Base-by-base conservation (phyloP, 306 rosid species). In the Citrullus mucosospermus region DNA sequence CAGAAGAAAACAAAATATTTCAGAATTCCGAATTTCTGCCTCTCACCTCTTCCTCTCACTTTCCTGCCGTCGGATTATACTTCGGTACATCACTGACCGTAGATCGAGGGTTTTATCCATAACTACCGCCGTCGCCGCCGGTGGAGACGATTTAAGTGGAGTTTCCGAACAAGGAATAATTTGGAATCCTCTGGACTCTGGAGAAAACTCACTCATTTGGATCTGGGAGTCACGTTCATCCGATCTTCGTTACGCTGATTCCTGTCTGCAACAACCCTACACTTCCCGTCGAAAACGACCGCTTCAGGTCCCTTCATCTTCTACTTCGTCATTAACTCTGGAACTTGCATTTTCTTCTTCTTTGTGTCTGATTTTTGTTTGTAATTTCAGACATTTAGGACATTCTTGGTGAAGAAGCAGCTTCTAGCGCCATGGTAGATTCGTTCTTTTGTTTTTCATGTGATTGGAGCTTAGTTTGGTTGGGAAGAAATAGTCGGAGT, bases 41-140 rank as follows among this genome's bases (percentile, higher is more conserved):
- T 67, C 44, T n/a, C 75, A n/a, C 54, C 54, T 9, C 9, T 20
- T n/a, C 9, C 75, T n/a, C 34, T 67, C 74, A 41, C 53, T 68
- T 39, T 41, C 54, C 75, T 22, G 75, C 75, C 75, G 75, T 68
- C 75, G 34, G 75, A 68, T 68, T 11, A 10, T 39, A 68, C 18
- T 68, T 68, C 54, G 54, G 17, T 10, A n/a, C 17, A 68, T 41
- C 32, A 41, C 75, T 43, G 75, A 68, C 75, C 75, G 75, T 68
- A 41, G 75, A 68, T 68, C 75, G 34, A 39, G 75, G 75, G 75
- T n/a, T 68, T 68, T 68, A 68, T 41, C 75, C 75, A 68, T 15
- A 68, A 68, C 54, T 50, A 41, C 75, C 75, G 17, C 15, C 54
- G 75, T 41, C 75, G 75, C 15, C 75, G 75, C 32, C 75, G 75